Conservation (phyloP, 2,329 filamentous ascomycete genomes). For the Xylogone sp. region DNA sequence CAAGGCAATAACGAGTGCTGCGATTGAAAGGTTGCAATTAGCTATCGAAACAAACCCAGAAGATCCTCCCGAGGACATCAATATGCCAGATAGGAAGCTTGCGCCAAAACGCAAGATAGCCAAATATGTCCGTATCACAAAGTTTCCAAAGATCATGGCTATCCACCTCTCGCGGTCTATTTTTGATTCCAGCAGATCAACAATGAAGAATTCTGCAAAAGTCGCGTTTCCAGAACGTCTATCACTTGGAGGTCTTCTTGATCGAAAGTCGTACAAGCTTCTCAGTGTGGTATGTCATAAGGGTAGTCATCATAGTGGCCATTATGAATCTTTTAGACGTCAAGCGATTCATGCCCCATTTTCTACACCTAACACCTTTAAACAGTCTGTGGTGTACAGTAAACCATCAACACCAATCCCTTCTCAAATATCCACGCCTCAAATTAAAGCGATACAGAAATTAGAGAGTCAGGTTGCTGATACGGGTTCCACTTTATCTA, state of each 20-base stretch:
- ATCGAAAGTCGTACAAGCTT: slow-evolving; percentile 77
- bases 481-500: slow-evolving; percentile 19
- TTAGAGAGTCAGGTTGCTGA: slow-evolving; percentile 17
- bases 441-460: slow-evolving; percentile 33
- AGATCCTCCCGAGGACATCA: slow-evolving; percentile 64
- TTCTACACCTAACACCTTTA: slow-evolving; percentile 77
- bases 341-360: slow-evolving; percentile 78
- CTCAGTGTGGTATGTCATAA: slow-evolving; percentile 90
- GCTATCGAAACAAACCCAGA: slow-evolving; percentile 83
- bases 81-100: slow-evolving; percentile 67
- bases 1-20: slow-evolving; percentile 46
- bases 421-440: slow-evolving; percentile 16
- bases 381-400: slow-evolving; percentile 65
- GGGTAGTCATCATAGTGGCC: slow-evolving; percentile 90
- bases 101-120: slow-evolving; percentile 83
- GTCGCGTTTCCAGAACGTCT: slow-evolving; percentile 88
- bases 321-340: slow-evolving; percentile 93
- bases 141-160: slow-evolving; percentile 85
- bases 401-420: slow-evolving; percentile 19
- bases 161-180: slow-evolving; percentile 93
- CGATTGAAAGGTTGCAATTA: slow-evolving; percentile 61
- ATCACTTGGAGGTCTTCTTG: slow-evolving; percentile 73
- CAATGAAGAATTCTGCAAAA: slow-evolving; percentile 91
- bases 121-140: slow-evolving; percentile 80
- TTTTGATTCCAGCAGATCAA: slow-evolving; percentile 72